A percentile compares a stretch with the other conserved stretches of the same genome.
Conservation (phyloP, 345 rosid species). For the Camelina hispida region DNA sequence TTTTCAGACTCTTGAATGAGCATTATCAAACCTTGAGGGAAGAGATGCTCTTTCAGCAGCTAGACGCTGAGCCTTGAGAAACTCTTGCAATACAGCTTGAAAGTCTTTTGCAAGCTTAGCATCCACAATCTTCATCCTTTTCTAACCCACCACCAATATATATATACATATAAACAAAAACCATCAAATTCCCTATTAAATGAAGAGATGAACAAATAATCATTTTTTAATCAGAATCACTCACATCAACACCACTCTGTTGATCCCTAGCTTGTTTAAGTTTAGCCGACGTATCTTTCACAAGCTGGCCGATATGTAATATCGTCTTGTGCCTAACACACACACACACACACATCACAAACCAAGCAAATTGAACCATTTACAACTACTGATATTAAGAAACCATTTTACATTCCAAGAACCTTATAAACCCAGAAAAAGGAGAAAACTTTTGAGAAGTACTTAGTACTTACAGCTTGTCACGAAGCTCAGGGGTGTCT, state of each 20-base stretch:
- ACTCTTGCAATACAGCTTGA: constrained; percentile 90
- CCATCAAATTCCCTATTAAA: constrained; percentile 6
- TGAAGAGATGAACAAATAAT: constrained; percentile 14
- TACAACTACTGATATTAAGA: no score
- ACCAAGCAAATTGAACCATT: background rate
- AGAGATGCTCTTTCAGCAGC: constrained; percentile 86
- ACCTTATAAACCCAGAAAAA: background rate
- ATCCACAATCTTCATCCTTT: constrained; percentile 88
- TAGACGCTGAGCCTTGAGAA: constrained; percentile 97
- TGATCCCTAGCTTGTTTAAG: constrained; percentile 95
- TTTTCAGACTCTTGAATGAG: background rate
- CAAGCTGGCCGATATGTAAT: constrained; percentile 78
- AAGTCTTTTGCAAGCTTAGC: constrained; percentile 88
- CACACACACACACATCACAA: constrained; percentile 1
- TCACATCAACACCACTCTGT: constrained; percentile 68
- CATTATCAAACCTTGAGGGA: constrained; percentile 61
- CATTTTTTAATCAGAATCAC: constrained; percentile 20
- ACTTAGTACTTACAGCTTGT: constrained; percentile 69
- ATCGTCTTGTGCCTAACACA: constrained; percentile 72
- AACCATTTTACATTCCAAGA: background rate
- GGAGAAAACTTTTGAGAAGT: constrained; percentile 5
- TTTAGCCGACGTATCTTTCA: constrained; percentile 91
- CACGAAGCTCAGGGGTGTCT: constrained; percentile 94
- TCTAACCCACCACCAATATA: constrained; percentile 47
- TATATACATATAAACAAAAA: background rate